phyloP scores from a whole-genome alignment of 768 basidiomycete species.

The Xerocomellus chrysenteron region DNA sequence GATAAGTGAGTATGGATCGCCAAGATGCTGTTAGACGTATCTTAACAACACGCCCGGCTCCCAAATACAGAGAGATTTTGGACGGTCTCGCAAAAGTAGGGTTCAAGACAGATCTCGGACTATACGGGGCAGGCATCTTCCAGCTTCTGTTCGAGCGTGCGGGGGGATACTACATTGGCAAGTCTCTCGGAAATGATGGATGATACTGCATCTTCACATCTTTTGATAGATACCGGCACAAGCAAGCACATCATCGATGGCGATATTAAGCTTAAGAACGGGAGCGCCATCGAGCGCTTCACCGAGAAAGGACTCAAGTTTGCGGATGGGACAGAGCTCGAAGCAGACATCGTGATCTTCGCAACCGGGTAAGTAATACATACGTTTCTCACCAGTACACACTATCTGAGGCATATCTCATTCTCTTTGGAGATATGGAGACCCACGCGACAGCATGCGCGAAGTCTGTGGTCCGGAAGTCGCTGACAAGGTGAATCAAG shows the following conservation, averaged over 20 bases:
- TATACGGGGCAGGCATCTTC: slow-evolving; percentile 33
- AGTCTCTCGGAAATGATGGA: not conserved
- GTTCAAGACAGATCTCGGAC: slow-evolving; percentile 38
- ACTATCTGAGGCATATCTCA: not conserved
- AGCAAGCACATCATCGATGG: slow-evolving; percentile 45
- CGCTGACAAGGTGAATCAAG: slow-evolving; percentile 42
- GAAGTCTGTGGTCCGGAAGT: slow-evolving; percentile 48
- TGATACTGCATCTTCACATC: not conserved
- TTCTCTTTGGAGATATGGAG: slow-evolving; percentile 41
- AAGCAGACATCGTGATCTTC: slow-evolving; percentile 34
- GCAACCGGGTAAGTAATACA: slow-evolving; percentile 26
- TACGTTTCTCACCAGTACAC: not conserved
- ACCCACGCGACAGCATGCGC: slow-evolving; percentile 40
- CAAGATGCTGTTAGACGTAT: no score
- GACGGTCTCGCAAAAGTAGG: slow-evolving; percentile 40
- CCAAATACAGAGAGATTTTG: slow-evolving; percentile 30
- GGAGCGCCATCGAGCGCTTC: slow-evolving; percentile 32
- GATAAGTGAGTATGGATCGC: slow-evolving; percentile 23
- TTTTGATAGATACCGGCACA: slow-evolving; percentile 37
- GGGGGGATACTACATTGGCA: slow-evolving; percentile 45
- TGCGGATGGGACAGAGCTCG: slow-evolving; percentile 29
- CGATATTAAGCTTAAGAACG: slow-evolving; percentile 52
- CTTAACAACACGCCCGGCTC: not conserved
- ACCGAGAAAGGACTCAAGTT: slow-evolving; percentile 33
- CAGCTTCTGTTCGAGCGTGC: slow-evolving; percentile 25